phyloP scores from a whole-genome alignment of 2,329 filamentous ascomycete species.

The Penicillium italicum region DNA sequence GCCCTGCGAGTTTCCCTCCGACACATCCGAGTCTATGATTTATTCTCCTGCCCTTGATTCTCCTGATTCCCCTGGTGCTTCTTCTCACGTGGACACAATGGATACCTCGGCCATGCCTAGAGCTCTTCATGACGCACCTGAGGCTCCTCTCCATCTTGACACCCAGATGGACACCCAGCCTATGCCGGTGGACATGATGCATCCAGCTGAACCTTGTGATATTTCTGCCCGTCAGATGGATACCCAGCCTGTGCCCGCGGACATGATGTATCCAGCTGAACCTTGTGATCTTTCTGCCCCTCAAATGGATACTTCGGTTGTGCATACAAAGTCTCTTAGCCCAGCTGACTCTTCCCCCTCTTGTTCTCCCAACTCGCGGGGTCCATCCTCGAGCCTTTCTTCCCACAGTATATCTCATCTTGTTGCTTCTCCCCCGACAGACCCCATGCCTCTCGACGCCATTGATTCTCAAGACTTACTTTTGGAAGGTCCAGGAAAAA shows the following conservation, averaged over 20 bases:
- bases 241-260: background rate
- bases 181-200: background rate
- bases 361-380: background rate
- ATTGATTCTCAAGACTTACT: conserved; percentile 21
- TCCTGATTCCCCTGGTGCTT: background rate
- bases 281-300: background rate
- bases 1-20: background rate
- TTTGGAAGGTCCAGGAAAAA: conserved; percentile 20
- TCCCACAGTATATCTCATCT: background rate
- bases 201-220: background rate
- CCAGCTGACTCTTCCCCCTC: background rate
- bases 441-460: conserved; percentile 14
- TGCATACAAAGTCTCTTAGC: background rate
- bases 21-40: background rate
- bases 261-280: background rate
- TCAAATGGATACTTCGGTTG: background rate
- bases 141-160: background rate
- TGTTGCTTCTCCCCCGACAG: conserved; percentile 5
- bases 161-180: background rate
- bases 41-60: background rate
- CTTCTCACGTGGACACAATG: background rate
- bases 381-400: background rate
- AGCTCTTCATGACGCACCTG: background rate
- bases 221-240: background rate
- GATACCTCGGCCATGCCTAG: background rate